Conservation (phyloP, 768 basidiomycete genomes). For the Mycena galopus region DNA sequence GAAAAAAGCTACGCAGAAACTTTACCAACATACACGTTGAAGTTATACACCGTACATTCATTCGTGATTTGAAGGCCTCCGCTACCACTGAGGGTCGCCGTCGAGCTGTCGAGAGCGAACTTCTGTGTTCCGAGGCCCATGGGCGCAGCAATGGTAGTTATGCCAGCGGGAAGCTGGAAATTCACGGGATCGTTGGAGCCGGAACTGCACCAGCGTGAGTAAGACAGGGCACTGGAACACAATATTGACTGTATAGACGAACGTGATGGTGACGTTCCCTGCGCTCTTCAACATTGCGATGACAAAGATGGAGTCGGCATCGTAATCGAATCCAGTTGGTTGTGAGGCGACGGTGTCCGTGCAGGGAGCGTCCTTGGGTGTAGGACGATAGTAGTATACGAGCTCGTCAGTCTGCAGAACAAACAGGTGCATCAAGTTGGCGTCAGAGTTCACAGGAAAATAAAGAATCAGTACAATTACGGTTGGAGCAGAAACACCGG, state of each 20-base stretch:
- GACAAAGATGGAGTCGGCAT: neutral
- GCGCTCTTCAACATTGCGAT: neutral
- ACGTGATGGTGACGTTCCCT: neutral
- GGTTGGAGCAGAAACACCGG: neutral
- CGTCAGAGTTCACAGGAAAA: neutral
- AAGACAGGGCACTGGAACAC: neutral
- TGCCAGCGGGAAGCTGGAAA: neutral
- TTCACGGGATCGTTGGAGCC: neutral
- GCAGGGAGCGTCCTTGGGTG: neutral
- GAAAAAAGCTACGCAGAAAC: neutral
- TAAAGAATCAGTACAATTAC: neutral
- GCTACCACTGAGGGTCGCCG: neutral
- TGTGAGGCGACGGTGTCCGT: neutral
- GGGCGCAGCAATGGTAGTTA: neutral
- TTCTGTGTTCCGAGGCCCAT: conserved; percentile 2
- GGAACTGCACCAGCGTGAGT: neutral
- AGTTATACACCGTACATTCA: neutral
- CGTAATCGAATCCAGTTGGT: neutral
- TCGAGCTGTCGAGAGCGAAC: neutral
- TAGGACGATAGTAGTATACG: neutral
- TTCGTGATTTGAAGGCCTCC: neutral
- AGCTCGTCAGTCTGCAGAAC: neutral
- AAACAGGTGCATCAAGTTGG: no score
- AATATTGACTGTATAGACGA: neutral
- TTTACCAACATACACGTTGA: conserved; percentile 4